Base-by-base conservation (phyloP, 116 monocot genomes). In the Phalaenopsis hybrid region DNA sequence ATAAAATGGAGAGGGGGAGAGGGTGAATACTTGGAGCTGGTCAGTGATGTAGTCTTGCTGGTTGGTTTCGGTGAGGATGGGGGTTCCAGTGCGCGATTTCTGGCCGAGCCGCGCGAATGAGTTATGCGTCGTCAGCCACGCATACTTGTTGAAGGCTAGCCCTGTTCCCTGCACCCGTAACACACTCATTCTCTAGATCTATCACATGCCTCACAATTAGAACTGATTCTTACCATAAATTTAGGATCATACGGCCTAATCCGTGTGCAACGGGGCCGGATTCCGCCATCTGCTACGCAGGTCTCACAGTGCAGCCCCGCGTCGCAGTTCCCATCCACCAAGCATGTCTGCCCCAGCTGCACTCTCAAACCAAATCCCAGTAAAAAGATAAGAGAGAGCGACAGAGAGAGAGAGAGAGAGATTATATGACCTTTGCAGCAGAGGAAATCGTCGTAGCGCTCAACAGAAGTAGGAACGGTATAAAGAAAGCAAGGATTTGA, bases 111-210 rank as follows among this genome's bases (percentile, higher is more conserved):
- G 55, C 1, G 97, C 93, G 82, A 92, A 98, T 57, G 97, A 95
- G 85, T 98, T 98, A 88, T 98, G 98, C 78, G 98, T 98, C 79
- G 98, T 98, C 77, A 95, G 90, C 98, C 98, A 98, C 28, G 95
- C 85, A 87, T 94, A 98, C 84, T 82, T 52, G 79, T 98, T 98
- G 86, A 98, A 98, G 23, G 93, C 85, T 41, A 98, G 50, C 21
- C 83, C 83, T n/a, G 79, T 87, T 80, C 80, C 89, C 96, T 94
- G 81, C 51, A 13, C 11, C 55, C 17, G 33, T 18, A 9, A 70
- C 72, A 5, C 80, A 58, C 44, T 61, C 68, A 7, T 5, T 25
- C 65, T 3, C 51, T 11, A 11, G 28, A 65, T 65, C 8, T 65
- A 5, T 23, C 28, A 6, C 6, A 21, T 21, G 0, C 8, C 65